These are phyloP conservation scores for Calonectria crousiana DNA, from an alignment of 2,329 filamentous ascomycete genomes.

Conservation along the genomic window DNA sequence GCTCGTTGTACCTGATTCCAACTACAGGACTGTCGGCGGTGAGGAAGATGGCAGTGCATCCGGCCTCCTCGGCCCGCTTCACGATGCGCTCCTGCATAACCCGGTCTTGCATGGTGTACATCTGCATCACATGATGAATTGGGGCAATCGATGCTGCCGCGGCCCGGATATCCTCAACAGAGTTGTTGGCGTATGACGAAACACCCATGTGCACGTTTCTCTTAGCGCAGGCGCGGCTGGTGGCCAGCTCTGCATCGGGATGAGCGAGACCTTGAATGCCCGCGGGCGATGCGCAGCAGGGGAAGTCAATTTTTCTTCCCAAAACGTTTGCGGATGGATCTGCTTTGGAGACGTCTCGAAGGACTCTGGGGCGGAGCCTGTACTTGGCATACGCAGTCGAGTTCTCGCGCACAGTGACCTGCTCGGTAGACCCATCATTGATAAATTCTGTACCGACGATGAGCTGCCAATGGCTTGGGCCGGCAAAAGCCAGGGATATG, in stretches of 20 bases:
- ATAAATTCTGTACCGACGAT: neutral
- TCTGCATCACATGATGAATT: slow-evolving; percentile 2
- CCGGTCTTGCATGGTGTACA: slow-evolving; percentile 20
- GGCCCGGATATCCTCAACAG: neutral
- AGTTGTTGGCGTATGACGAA: slow-evolving; percentile 52
- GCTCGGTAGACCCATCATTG: slow-evolving; percentile 9
- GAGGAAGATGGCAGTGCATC: slow-evolving; percentile 14
- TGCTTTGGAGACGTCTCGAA: slow-evolving; percentile 14
- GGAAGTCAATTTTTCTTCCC: slow-evolving; percentile 53
- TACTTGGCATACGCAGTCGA: slow-evolving; percentile 6
- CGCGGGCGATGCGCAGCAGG: slow-evolving; percentile 63
- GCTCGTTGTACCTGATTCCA: slow-evolving; percentile 15
- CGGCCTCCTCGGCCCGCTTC: slow-evolving; percentile 11
- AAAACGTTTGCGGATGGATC: neutral
- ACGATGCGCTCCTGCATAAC: slow-evolving; percentile 7
- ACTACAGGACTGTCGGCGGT: slow-evolving; percentile 20
- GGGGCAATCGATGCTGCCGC: neutral
- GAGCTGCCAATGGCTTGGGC: neutral
- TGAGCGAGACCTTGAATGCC: slow-evolving; percentile 66
- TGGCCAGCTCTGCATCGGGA: slow-evolving; percentile 60
- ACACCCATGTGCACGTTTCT: slow-evolving; percentile 60
- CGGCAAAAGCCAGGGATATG: neutral
- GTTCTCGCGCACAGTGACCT: slow-evolving; percentile 17
- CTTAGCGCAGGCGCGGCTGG: slow-evolving; percentile 56
- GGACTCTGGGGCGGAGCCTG: slow-evolving; percentile 13